Percentiles rank a stretch among this genome's conserved stretches.
These are phyloP conservation scores for Kodamaea neixiangensis DNA, from an alignment of 805 yeast genomes.

Conservation along the genomic window DNA sequence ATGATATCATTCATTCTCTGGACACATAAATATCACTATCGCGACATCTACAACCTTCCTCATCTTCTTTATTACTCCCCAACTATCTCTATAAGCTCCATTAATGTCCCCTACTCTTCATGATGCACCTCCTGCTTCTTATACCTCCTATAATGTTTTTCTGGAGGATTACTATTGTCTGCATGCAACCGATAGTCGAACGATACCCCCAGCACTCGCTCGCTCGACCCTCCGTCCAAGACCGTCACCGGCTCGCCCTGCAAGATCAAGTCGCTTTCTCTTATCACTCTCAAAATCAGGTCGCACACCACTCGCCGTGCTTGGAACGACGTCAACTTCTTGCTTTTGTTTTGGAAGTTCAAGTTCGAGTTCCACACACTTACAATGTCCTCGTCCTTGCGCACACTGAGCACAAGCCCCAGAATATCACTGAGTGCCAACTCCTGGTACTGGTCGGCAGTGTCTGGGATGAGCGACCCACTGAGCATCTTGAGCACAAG, in stretches of 20 bases:
- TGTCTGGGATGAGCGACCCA: constrained; percentile 48
- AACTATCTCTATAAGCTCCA: no score
- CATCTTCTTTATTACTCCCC: no score
- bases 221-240: constrained; percentile 36
- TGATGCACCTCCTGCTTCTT: constrained; percentile 5
- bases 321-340: constrained; percentile 43
- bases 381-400: constrained; percentile 60
- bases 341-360: constrained; percentile 31
- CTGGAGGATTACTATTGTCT: constrained; percentile 23
- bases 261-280: constrained; percentile 49
- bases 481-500: constrained; percentile 52
- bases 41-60: no score
- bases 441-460: constrained; percentile 36
- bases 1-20: no score
- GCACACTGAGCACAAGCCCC: constrained; percentile 60
- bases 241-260: constrained; percentile 38
- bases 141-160: constrained; percentile 9
- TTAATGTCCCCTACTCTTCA: background rate
- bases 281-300: constrained; percentile 44
- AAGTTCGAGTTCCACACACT: constrained; percentile 62
- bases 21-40: no score
- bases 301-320: constrained; percentile 49
- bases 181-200: constrained; percentile 51
- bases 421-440: constrained; percentile 51
- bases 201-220: constrained; percentile 46